Conservation (phyloP, 192 early-diverging fungal species). For the Entomortierella lignicola region DNA sequence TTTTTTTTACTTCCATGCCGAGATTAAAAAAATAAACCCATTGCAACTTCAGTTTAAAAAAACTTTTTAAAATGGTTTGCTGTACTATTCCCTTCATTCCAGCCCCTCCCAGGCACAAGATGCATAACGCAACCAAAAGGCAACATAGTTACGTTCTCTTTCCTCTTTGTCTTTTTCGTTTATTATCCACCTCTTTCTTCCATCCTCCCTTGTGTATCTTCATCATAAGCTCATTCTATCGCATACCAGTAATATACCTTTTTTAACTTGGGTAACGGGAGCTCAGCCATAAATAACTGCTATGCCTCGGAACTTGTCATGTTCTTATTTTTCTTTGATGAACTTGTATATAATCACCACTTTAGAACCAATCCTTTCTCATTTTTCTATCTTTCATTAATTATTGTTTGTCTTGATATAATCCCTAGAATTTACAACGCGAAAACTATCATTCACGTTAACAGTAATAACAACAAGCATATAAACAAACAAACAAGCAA, state of each 20-base stretch:
- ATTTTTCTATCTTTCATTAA: not conserved
- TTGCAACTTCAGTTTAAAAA: not conserved
- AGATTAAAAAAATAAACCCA: not conserved
- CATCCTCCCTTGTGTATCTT: not conserved
- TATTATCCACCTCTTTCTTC: not conserved
- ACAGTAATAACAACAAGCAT: constrained; percentile 3
- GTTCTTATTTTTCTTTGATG: too few relatives aligned
- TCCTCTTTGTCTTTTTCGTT: constrained; percentile 4
- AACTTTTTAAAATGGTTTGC: too few relatives aligned
- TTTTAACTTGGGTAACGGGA: not conserved
- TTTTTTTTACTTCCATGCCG: constrained; percentile 10
- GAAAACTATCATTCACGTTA: too few relatives aligned
- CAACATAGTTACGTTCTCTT: constrained; percentile 1
- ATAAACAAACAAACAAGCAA: not conserved
- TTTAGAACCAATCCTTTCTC: not conserved
- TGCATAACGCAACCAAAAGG: constrained; percentile 4
- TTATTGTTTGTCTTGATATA: not conserved
- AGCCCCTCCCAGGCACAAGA: constrained; percentile 23
- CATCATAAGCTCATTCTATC: constrained; percentile 7
- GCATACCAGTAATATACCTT: constrained; percentile 2
- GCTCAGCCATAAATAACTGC: not conserved
- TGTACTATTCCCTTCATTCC: constrained; percentile 14
- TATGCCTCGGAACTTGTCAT: not conserved
- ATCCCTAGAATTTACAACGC: too few relatives aligned
- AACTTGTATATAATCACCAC: not conserved